Base-by-base conservation (phyloP, 202 grass and related monocot species). In the Dendrocalamus latiflorus region DNA sequence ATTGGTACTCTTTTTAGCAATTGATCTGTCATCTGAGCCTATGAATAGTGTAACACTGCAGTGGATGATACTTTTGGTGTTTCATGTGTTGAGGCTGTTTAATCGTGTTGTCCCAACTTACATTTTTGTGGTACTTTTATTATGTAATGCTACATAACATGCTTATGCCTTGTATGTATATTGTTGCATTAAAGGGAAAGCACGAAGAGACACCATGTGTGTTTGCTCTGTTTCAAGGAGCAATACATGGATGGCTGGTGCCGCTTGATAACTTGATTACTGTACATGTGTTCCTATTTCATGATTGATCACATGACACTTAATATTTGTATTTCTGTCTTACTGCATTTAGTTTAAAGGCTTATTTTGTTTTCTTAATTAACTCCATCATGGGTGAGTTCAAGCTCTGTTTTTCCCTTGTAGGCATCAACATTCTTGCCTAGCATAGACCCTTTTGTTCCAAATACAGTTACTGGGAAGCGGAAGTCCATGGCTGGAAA, bases 351-450 rank as follows among this genome's bases (percentile, higher is more conserved):
- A 0, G 55, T 24, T 56, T 56, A 58, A 24, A 25, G 2, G 8
- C 53, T 56, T 56, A 28, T 56, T 77, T 65, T 65, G 13, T 77
- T 43, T 77, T 63, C 50, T 57, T 62, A 55, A 68, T 82, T 55
- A 38, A 9, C 6, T 16, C 17, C 1, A 58, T 34, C 50, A 50
- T 43, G 71, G 62, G 9, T 72, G 11, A 45, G 28, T 64, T 72
- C 12, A 59, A 58, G 4, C 22, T 71, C 12, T 57, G 12, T 25
- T 83, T 64, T 72, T 42, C n/a, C 60, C 59, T 78, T 81, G 34
- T 39, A 98, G 96, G 51, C 96, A 89, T 89, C 91, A 53, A 56
- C 79, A 61, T 95, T 93, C 73, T 81, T 93, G 65, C 88, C 96
- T 58, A 89, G 59, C 44, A 76, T 81, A 53, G 91, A 98, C 42